Conservation (phyloP, 1,139 yeast genomes). For the Candida frijolesensis region DNA sequence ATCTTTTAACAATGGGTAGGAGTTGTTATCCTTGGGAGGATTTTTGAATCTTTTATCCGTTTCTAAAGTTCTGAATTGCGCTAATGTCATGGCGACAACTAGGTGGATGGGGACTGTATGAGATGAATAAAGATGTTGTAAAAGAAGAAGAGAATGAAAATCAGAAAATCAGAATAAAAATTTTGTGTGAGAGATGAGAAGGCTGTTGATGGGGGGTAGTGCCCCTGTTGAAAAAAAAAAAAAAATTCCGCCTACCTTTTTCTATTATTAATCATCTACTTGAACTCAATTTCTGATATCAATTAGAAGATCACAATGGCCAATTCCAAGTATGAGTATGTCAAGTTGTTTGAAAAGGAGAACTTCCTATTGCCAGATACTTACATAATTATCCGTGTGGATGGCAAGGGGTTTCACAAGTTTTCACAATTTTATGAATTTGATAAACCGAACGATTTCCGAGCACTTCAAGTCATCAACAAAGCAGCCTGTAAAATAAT, state of each 20-base stretch:
- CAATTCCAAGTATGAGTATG: constrained; percentile 82
- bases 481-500: constrained; percentile 70
- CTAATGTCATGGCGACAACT: constrained; percentile 21
- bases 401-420: constrained; percentile 92
- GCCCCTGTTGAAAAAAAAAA: too few relatives aligned
- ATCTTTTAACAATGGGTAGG: constrained; percentile 78
- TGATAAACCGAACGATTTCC: constrained; percentile 81
- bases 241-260: too few relatives aligned
- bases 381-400: constrained; percentile 81
- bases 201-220: too few relatives aligned
- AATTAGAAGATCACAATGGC: constrained; percentile 50
- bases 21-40: constrained; percentile 86
- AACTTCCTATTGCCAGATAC: constrained; percentile 75
- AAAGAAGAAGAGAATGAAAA: too few relatives aligned
- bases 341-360: constrained; percentile 76
- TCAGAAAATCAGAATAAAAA: too few relatives aligned
- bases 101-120: background rate
- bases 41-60: constrained; percentile 82
- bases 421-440: constrained; percentile 75
- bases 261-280: too few relatives aligned
- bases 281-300: too few relatives aligned
- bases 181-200: too few relatives aligned
- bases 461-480: constrained; percentile 82
- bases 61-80: constrained; percentile 80
- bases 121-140: background rate